Evolutionary conservation across 768 basidiomycete genomes (phyloP).

Genomic region (Auriscalpium vulgare): DNA sequence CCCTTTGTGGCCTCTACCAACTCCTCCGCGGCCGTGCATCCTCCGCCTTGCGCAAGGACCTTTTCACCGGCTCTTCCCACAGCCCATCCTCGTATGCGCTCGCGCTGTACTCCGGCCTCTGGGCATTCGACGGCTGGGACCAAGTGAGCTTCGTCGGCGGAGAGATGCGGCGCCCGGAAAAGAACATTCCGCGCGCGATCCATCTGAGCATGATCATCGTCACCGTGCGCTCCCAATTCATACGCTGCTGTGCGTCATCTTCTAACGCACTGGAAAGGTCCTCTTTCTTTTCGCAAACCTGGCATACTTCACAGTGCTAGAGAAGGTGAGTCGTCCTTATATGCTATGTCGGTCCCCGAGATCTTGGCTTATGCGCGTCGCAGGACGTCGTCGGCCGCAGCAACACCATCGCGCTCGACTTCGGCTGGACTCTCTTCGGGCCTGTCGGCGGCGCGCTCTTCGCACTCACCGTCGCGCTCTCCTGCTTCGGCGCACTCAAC

Average conservation of each 20-base stretch:
- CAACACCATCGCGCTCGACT: conserved; percentile 88
- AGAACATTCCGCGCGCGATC: conserved; percentile 82
- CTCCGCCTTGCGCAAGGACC: conserved; percentile 52
- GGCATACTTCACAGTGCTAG: conserved; percentile 88
- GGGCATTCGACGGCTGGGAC: conserved; percentile 98
- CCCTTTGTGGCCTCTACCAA: conserved; percentile 71
- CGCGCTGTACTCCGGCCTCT: conserved; percentile 91
- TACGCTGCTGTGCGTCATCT: no score
- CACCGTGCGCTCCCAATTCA: conserved; percentile 37
- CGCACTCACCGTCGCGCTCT: conserved; percentile 86
- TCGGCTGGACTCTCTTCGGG: conserved; percentile 81
- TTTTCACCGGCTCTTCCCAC: conserved; percentile 65
- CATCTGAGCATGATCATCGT: conserved; percentile 87
- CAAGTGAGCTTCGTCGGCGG: conserved; percentile 88
- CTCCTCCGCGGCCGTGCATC: conserved; percentile 65
- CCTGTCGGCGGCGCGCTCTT: conserved; percentile 81
- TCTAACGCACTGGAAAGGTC: conserved; percentile 29
- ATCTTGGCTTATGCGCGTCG: not conserved
- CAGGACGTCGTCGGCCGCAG: conserved; percentile 63
- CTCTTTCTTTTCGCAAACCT: conserved; percentile 80
- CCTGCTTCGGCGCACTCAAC: conserved; percentile 92
- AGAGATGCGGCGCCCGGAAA: conserved; percentile 74
- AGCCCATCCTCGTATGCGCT: conserved; percentile 84
- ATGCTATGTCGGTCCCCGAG: not conserved
- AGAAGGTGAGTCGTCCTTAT: conserved; percentile 41